Evolutionary conservation across 202 grass and related monocot genomes (phyloP).

Genomic region (Carex sylvatica): DNA sequence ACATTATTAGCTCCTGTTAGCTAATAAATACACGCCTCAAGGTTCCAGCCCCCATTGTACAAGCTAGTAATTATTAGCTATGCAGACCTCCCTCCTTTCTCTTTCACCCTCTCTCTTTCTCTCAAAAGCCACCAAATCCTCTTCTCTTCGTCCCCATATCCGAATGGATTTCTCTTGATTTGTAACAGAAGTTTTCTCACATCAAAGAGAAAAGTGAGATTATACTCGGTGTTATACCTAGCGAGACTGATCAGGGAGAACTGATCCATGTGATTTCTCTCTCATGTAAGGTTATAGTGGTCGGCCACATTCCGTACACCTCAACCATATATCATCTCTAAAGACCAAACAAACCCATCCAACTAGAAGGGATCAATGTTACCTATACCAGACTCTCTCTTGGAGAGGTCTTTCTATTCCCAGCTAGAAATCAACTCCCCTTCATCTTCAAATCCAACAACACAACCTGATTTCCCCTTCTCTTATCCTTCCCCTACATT

Average conservation of each 20-base stretch:
- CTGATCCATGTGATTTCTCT: conserved; percentile 11
- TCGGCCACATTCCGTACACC: not conserved
- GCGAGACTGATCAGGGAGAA: not conserved
- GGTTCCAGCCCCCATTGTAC: conserved; percentile 22
- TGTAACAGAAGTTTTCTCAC: not conserved
- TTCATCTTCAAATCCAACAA: conserved; percentile 7
- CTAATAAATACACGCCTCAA: conserved; percentile 31
- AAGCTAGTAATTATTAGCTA: conserved; percentile 22
- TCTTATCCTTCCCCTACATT: conserved; percentile 16
- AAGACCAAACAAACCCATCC: not conserved
- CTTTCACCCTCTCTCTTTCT: not conserved
- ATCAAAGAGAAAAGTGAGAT: conserved; percentile 3
- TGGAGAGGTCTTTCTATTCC: conserved; percentile 25
- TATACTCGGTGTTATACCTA: not conserved
- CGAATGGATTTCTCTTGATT: not conserved
- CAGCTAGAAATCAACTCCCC: conserved; percentile 23
- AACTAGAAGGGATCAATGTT: conserved; percentile 21
- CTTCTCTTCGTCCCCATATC: not conserved
- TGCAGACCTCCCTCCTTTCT: not conserved
- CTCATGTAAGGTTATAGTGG: not conserved
- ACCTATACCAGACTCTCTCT: conserved; percentile 28
- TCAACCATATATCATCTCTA: not conserved
- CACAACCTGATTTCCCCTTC: conserved; percentile 20
- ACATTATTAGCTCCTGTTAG: not conserved
- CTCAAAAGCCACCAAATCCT: conserved; percentile 1